Evolutionary conservation across 768 basidiomycete species (phyloP), one percentile per base, ranked within the genome.

Genomic region (Kondoa subrosea): DNA sequence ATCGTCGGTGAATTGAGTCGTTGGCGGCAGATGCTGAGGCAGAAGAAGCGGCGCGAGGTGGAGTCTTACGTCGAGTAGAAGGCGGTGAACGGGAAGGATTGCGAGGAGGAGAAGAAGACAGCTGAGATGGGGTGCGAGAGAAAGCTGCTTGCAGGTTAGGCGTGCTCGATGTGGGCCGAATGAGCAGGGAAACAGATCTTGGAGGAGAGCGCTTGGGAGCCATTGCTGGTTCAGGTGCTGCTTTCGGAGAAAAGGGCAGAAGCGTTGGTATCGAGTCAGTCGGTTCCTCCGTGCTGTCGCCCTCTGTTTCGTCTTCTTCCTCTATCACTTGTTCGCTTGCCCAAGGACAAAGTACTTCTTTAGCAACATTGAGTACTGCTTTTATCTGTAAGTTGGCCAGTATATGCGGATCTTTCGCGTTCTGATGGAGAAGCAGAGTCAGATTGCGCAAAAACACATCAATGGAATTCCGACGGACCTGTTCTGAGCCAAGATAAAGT

Each of bases 311-410:
- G 14, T 66, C 56, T 57, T 56, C 30, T 56, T 31, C 34, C 65
- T 33, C 30, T 34, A 4, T 60, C 29, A 25, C 33, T 56, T 50
- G 67, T 30, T 17, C 31, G 1, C 0, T 64, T 0, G 57, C 56
- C 75, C 75, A 74, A 0, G 75, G 74, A 66, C 74, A 73, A 1
- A 70, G 76, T 70, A 95, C 88, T 77, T 95, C 91, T 79, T 92
- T 91, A 59, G 91, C 91, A 34, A 93, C 91, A 76, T 93, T 92
- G 77, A 93, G 82, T 26, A 93, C 83, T 58, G 87, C 84, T 70
- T 81, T 83, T 74, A 92, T 90, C 50, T 85, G 83, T 34, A 85
- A 82, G 64, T 86, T 82, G 27, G 83, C 74, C 68, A 92, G 84
- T 30, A 81, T 80, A 56, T 79, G 80, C 85, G 87, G 88, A 77